phyloP scores from a whole-genome alignment of 176 grass and related monocot species.

The Carex myosuroides region DNA sequence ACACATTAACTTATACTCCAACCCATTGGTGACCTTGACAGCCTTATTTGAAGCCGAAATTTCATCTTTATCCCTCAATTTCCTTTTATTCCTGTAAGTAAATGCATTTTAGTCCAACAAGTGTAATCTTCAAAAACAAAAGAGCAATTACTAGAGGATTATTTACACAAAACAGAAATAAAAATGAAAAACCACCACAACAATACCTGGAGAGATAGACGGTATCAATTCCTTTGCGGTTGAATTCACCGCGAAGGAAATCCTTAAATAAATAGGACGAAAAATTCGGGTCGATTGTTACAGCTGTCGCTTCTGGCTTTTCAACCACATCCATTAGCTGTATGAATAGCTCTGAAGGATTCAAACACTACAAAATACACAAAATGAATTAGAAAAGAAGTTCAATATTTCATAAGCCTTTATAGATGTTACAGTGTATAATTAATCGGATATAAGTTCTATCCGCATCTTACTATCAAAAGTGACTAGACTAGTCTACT shows the following conservation, averaged over 20 bases:
- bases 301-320: slow-evolving; percentile 84
- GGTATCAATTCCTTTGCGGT: slow-evolving; percentile 43
- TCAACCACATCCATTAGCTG: slow-evolving; percentile 96
- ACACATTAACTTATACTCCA: slow-evolving; percentile 99
- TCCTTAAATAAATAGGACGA: slow-evolving; percentile 69
- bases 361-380: slow-evolving; percentile 54
- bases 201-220: slow-evolving; percentile 76
- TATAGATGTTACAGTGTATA: not conserved
- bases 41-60: slow-evolving; percentile 39
- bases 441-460: not conserved
- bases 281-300: slow-evolving; percentile 99
- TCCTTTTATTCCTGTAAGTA: slow-evolving; percentile 76
- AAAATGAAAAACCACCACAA: not conserved
- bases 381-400: slow-evolving; percentile 8
- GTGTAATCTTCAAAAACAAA: not conserved
- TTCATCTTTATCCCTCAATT: slow-evolving; percentile 45
- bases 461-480: not conserved
- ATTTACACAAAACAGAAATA: not conserved
- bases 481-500: not conserved
- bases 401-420: not conserved
- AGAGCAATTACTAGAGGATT: not conserved
- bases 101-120: slow-evolving; percentile 7
- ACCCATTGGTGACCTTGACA: slow-evolving; percentile 66
- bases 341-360: slow-evolving; percentile 61
- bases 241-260: slow-evolving; percentile 54